Evolutionary conservation across 176 grass and related monocot species (phyloP), one percentile per base, ranked within the genome.

Genomic region (Typha latifolia): DNA sequence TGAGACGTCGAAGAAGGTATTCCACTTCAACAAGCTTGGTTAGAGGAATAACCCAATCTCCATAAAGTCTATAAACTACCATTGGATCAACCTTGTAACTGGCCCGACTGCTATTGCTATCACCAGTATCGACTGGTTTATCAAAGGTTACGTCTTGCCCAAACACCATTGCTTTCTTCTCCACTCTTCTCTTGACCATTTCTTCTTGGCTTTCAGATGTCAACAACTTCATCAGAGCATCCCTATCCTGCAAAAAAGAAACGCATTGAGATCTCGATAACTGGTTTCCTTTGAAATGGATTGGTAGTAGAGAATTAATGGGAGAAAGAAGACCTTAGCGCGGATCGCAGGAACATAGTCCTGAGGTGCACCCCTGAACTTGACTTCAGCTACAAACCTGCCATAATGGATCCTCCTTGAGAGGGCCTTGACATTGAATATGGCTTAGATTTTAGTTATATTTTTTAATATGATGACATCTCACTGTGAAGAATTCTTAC

Each of bases 361-460:
- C 34, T 67, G 31, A 23, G 73, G 63, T 5, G 73, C 31, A 61
- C 12, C 64, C 47, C 51, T 76, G 51, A 59, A 76, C 51, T 76
- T 76, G 0, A 27, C 63, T 76, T 76, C 73, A 48, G 73, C 64
- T 15, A 76, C 73, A 59, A 59, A 76, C 34, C 63, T 76, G 2
- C 73, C 73, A 48, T 76, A 76, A 51, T 67, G 32, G 51, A 76
- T 76, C 32, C 73, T 67, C 37, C 73, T 61, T 61, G 73, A 76
- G 34, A 76, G 73, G 2, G 63, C 73, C 73, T 76, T 29, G 47
- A 14, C 56, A 47, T 43, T 48, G 7, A 43, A 43, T 43, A 6
- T 43, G 37, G 9, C 9, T 43, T 43, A 43, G 37, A 43, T 10
- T 43, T 43, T 6, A 43, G 8, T 9, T 43, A 43, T 43, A 43